A percentile compares a stretch with the other conserved stretches of the same genome.
Evolutionary conservation across 1,284 basidiomycete species (phyloP).

Genomic region (Marasmius tenuissimus): DNA sequence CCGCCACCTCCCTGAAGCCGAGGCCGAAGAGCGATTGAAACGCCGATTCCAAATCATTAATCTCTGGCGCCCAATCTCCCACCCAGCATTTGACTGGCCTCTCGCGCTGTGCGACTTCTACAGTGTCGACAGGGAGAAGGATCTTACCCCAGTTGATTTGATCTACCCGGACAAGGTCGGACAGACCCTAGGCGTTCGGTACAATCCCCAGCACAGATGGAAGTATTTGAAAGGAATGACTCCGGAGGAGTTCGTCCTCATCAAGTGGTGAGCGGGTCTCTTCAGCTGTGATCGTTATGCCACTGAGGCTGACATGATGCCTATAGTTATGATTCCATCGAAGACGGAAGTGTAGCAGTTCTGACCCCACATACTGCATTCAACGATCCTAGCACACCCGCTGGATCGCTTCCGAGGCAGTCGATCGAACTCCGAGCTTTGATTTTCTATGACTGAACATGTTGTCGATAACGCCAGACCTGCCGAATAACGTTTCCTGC

Average conservation of each 20-base stretch:
- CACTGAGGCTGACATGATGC: background rate
- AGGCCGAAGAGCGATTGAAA: background rate
- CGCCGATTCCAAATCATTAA: constrained; percentile 1
- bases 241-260: background rate
- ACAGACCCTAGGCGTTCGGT: background rate
- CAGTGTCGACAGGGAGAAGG: background rate
- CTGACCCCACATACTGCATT: background rate
- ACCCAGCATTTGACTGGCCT: background rate
- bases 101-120: background rate
- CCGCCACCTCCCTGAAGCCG: background rate
- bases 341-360: background rate
- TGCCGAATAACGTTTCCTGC: no score
- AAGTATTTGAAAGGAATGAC: background rate
- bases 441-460: background rate
- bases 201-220: background rate
- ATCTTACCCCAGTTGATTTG: background rate
- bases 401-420: background rate
- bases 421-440: background rate
- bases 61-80: background rate
- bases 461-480: no score
- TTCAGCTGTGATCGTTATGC: background rate
- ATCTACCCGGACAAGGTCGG: background rate
- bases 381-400: background rate
- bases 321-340: background rate
- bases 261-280: background rate